Evolutionary conservation across 2,329 filamentous ascomycete genomes (phyloP), one percentile per base, ranked within the genome.

Genomic region (Neurospora sp.): DNA sequence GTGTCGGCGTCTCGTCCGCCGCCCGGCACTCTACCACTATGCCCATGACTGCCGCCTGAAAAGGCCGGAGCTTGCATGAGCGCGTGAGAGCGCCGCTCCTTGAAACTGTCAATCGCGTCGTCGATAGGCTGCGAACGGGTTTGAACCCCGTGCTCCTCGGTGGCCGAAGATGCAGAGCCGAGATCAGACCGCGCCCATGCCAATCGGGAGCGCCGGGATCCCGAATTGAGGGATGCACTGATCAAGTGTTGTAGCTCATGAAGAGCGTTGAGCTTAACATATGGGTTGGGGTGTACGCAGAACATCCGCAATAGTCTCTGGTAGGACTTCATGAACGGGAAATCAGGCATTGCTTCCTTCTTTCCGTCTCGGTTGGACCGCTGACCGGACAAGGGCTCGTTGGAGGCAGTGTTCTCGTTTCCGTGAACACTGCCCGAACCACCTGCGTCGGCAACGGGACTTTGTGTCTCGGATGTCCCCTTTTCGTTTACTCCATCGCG

Each of bases 251-350:
- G 90, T 5, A 99, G 84, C 78, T 97, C 93, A 71, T 91, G 89
- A 4, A 98, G 83, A 0, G 92, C 91, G 73, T 91, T 90, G 12
- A 99, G 85, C 80, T 99, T 99, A 28, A 88, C 86, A 74, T 91
- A 91, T 0, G 96, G 96, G 77, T 96, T 97, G 0, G 92, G 92
- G 74, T 96, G 92, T 4, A 94, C 92, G 57, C 92, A 93, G 74
- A 99, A 97, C 82, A 93, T 93, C 73, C 88, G 89, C 39, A 98
- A 83, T 1, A 98, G 84, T 12, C 90, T 89, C 73, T 89, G 86
- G 77, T 97, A 97, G 0, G 93, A 91, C 74, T 89, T 88, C 68
- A 88, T 88, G 77, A 95, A 97, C 0, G 92, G 92, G 75, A 97
- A 97, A 46, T 91, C 88, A 1, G 80, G 73, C 3, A 77, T 78